Conservation (phyloP, 495 filamentous ascomycete species). For the Margaritispora aquatica region DNA sequence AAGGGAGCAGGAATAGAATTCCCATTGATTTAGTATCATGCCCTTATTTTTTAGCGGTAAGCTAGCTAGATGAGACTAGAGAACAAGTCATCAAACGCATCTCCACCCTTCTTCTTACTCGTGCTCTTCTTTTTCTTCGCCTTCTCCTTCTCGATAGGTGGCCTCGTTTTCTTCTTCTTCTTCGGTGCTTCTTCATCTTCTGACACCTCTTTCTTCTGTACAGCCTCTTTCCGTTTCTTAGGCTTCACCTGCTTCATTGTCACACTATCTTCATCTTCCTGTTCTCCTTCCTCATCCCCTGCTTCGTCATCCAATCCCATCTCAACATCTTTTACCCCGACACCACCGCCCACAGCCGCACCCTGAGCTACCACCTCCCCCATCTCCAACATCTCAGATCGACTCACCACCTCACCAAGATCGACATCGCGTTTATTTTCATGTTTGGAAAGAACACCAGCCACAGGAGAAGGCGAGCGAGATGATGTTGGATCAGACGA, state of each 20-base stretch:
- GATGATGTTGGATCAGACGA: not conserved
- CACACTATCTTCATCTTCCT: not conserved
- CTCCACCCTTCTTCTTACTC: conserved; percentile 42
- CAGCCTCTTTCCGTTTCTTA: not conserved
- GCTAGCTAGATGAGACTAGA: conserved; percentile 42
- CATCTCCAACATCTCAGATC: not conserved
- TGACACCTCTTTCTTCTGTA: not conserved
- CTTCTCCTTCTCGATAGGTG: not conserved
- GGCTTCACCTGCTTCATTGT: not conserved
- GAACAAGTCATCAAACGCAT: conserved; percentile 62
- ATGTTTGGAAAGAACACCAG: too few species aligned
- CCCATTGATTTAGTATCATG: too few species aligned
- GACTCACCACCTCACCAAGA: not conserved
- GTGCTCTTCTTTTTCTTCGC: conserved; percentile 12
- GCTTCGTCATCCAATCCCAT: not conserved
- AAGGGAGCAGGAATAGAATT: too few species aligned
- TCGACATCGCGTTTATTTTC: too few species aligned
- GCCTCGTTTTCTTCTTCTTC: not conserved
- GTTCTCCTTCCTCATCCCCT: not conserved
- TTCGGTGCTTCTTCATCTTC: not conserved
- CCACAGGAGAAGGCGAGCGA: too few species aligned
- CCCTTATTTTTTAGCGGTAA: too few species aligned
- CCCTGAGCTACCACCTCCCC: too few species aligned
- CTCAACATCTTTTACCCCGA: not conserved
- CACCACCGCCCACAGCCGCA: not conserved